Evolutionary conservation across 129 eudicot genomes (phyloP).

Genomic region (Deinandra increscens): DNA sequence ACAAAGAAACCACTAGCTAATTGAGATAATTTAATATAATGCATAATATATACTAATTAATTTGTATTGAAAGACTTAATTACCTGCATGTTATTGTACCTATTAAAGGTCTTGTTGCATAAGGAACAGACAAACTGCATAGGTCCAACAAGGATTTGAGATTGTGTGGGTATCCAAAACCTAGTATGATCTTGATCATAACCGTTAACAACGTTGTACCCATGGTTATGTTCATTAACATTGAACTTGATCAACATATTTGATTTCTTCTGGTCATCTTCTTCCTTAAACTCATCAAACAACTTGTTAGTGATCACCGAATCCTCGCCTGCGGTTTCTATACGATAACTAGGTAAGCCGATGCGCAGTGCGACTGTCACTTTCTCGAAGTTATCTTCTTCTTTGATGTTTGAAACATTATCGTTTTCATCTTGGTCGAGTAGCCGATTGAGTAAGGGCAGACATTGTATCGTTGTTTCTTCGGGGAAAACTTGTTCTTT

Average conservation of each 20-base stretch:
- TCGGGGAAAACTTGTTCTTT: conserved; percentile 34
- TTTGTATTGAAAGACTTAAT: not conserved
- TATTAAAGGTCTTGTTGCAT: conserved; percentile 90
- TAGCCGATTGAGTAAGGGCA: conserved; percentile 64
- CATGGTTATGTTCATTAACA: not conserved
- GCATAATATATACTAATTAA: not conserved
- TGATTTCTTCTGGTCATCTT: conserved; percentile 27
- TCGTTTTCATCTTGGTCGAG: conserved; percentile 38
- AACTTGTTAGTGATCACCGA: conserved; percentile 2
- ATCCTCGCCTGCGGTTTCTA: conserved; percentile 14
- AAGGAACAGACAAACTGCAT: conserved; percentile 91
- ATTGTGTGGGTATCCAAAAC: conserved; percentile 91
- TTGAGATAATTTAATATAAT: not conserved
- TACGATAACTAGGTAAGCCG: conserved; percentile 59
- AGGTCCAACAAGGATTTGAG: conserved; percentile 94
- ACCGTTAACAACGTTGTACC: not conserved
- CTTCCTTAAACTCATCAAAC: conserved; percentile 39
- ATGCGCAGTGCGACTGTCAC: conserved; percentile 58
- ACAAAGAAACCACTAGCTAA: conserved; percentile 1
- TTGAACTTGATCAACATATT: conserved; percentile 32
- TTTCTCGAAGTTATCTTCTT: conserved; percentile 44
- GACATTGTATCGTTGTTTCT: conserved; percentile 50
- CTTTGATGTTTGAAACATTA: conserved; percentile 38
- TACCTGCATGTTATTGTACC: conserved; percentile 99
- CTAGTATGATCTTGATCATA: conserved; percentile 38